Evolutionary conservation across 345 rosid species (phyloP), one percentile per base, ranked within the genome.

Genomic region (Diplotaxis tenuifolia): DNA sequence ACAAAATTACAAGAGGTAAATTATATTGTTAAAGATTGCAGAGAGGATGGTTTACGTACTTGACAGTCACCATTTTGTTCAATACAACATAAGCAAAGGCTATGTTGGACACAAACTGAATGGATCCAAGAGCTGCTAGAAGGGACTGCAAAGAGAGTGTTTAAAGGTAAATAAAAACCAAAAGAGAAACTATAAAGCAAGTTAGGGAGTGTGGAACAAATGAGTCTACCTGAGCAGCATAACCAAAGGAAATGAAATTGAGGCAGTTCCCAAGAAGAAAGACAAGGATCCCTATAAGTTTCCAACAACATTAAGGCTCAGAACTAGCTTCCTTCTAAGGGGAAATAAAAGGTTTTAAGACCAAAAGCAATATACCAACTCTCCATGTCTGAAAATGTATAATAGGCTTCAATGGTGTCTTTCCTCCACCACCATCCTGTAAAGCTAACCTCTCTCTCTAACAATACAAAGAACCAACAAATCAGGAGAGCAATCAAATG

Each of bases 71-170:
- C 93, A 88, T 88, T 83, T 88, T 89, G 83, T 90, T 83, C 80
- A 95, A 53, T 62, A 89, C 96, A 22, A 89, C 91, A 86, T 88
- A 89, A 68, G 99, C 93, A 79, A 95, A 95, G 32, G 97, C 97
- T 61, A 95, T 95, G 87, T 95, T 95, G 73, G 99, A 92, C 42
- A 92, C 85, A 75, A 95, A 95, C 76, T 95, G 99, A 83, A 95
- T 80, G 27, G 99, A 95, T 63, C 99, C 99, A 80, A 95, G 86
- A 64, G 99, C 99, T 42, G 99, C 99, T 68, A 95, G 90, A 84
- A 95, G 96, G 15, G 99, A 95, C 99, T 94, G 91, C 83, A 82
- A 40, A 72, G 57, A 76, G 67, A 73, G 59, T 56, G 15, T 54
- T 22, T 40, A 65, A 8, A 55, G 20, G 47, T 64, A 58, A 49